Conservation (phyloP, 2,329 filamentous ascomycete species). For the Fusarium setosum region DNA sequence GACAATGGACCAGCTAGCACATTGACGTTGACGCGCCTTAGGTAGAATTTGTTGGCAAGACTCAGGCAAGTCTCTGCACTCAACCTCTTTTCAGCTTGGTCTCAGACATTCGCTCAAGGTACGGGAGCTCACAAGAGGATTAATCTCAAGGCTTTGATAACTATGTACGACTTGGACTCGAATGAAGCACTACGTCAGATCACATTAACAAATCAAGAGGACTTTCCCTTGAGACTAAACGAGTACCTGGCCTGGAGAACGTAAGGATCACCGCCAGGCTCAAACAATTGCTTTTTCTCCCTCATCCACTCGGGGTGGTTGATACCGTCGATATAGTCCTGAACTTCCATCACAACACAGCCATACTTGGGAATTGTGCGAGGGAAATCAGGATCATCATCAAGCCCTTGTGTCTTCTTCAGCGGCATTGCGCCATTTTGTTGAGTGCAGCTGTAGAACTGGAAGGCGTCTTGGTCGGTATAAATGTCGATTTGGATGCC, state of each 20-base stretch:
- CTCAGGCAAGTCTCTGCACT: too few species aligned
- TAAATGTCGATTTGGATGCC: slow-evolving; percentile 87
- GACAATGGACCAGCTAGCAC: too few species aligned
- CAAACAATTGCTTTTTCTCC: slow-evolving; percentile 67
- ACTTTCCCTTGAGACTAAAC: slow-evolving; percentile 62
- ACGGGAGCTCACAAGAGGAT: too few species aligned
- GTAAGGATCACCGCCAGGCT: slow-evolving; percentile 69
- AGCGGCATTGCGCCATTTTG: slow-evolving; percentile 78
- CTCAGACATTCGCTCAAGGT: too few species aligned
- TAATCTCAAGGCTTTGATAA: too few species aligned
- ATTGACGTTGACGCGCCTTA: too few species aligned
- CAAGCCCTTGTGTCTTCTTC: slow-evolving; percentile 76
- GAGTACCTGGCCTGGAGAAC: slow-evolving; percentile 71
- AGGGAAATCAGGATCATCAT: slow-evolving; percentile 64
- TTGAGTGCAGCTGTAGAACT: slow-evolving; percentile 86
- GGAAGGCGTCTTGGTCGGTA: slow-evolving; percentile 87
- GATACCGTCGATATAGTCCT: slow-evolving; percentile 95
- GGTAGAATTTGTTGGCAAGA: too few species aligned
- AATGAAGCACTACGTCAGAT: too few species aligned
- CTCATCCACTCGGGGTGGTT: slow-evolving; percentile 92
- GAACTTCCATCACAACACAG: slow-evolving; percentile 89
- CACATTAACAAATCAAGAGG: too few species aligned
- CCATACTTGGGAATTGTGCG: slow-evolving; percentile 79
- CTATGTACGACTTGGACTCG: not conserved
- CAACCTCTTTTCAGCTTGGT: too few species aligned